These are phyloP conservation scores for Myxozyma kluyveri DNA, from an alignment of 805 yeast species.

Conservation along the genomic window DNA sequence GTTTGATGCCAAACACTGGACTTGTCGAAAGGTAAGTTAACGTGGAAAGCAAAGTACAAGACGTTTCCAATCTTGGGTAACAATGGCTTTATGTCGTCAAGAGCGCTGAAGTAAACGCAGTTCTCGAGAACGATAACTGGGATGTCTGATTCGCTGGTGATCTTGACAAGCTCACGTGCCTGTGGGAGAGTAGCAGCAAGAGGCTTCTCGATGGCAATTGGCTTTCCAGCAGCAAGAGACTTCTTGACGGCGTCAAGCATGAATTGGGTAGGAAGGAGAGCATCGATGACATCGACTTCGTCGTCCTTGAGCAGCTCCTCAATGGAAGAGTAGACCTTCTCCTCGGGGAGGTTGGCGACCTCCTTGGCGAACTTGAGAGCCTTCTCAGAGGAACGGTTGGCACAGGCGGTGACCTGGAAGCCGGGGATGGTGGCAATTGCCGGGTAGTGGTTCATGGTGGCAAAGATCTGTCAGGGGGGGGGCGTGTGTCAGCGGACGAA, in stretches of 20 bases:
- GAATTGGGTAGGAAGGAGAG: constrained; percentile 82
- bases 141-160: constrained; percentile 58
- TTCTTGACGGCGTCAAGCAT: constrained; percentile 65
- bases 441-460: constrained; percentile 80
- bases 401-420: constrained; percentile 65
- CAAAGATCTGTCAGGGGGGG: constrained; percentile 55
- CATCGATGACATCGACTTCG: constrained; percentile 73
- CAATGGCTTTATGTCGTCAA: constrained; percentile 52
- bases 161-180: constrained; percentile 72
- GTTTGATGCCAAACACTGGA: constrained; percentile 55
- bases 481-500: neutral
- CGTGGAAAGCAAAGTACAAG: constrained; percentile 38
- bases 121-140: constrained; percentile 82
- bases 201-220: constrained; percentile 84
- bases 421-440: constrained; percentile 49
- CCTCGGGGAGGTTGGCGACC: constrained; percentile 48
- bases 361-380: constrained; percentile 73
- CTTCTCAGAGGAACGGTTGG: constrained; percentile 78
- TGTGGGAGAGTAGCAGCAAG: constrained; percentile 81
- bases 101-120: constrained; percentile 72
- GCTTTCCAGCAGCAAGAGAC: constrained; percentile 73
- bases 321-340: constrained; percentile 56
- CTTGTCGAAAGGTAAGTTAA: constrained; percentile 53
- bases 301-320: constrained; percentile 66
- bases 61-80: constrained; percentile 70